Evolutionary conservation across 2,329 filamentous ascomycete genomes (phyloP).

Genomic region (Seiridium unicorne): DNA sequence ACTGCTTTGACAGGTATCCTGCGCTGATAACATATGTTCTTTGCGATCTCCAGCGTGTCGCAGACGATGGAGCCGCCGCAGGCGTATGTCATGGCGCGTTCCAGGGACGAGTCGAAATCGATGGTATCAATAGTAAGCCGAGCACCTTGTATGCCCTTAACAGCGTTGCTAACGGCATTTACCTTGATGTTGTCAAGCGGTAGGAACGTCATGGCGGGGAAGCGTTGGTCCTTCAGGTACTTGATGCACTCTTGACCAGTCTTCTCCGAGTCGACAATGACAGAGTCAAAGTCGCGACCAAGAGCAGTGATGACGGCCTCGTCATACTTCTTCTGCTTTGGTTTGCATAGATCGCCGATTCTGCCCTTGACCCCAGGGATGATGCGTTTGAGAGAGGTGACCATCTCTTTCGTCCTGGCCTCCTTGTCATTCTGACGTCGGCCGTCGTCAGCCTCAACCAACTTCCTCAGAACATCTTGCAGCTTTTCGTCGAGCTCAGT

Average conservation of each 20-base stretch:
- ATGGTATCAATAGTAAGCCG: slow-evolving; percentile 94
- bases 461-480: slow-evolving; percentile 73
- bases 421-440: slow-evolving; percentile 85
- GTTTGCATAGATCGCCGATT: slow-evolving; percentile 87
- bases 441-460: slow-evolving; percentile 83
- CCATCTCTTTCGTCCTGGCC: slow-evolving; percentile 73
- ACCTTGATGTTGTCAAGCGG: slow-evolving; percentile 97
- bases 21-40: slow-evolving; percentile 82
- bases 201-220: slow-evolving; percentile 88
- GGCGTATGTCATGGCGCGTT: slow-evolving; percentile 91
- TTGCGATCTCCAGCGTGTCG: slow-evolving; percentile 81
- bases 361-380: slow-evolving; percentile 90
- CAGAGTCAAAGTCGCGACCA: slow-evolving; percentile 88
- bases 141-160: slow-evolving; percentile 85
- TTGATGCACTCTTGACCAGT: slow-evolving; percentile 92
- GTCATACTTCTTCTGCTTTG: slow-evolving; percentile 95
- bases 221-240: slow-evolving; percentile 87
- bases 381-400: slow-evolving; percentile 82
- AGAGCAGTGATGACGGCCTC: slow-evolving; percentile 91
- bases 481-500: slow-evolving; percentile 93
- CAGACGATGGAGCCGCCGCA: slow-evolving; percentile 95
- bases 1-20: slow-evolving; percentile 91
- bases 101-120: slow-evolving; percentile 83
- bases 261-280: slow-evolving; percentile 94
- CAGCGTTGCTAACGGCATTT: slow-evolving; percentile 80